These are phyloP conservation scores for Sordariomycetes sp. DNA, from an alignment of 2,329 filamentous ascomycete genomes.

Conservation along the genomic window DNA sequence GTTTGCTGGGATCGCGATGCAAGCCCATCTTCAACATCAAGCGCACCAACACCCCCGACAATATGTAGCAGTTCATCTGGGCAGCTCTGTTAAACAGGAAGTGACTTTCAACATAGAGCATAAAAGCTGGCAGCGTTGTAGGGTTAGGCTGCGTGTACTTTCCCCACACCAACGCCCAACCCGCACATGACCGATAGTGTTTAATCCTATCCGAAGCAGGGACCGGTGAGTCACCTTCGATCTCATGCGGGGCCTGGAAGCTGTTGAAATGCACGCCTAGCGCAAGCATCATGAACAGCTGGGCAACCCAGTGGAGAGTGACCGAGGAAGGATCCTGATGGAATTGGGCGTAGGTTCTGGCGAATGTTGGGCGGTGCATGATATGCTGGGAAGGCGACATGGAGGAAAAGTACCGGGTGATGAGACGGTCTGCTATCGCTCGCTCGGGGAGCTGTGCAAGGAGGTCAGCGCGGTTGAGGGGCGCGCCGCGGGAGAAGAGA, in stretches of 20 bases:
- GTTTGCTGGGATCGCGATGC: conserved; percentile 44
- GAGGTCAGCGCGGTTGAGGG: conserved; percentile 34
- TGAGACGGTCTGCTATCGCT: conserved; percentile 35
- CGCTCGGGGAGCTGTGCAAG: conserved; percentile 37
- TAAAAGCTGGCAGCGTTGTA: conserved; percentile 38
- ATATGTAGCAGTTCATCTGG: conserved; percentile 45
- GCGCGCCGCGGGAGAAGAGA: conserved; percentile 26
- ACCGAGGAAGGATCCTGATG: conserved; percentile 30
- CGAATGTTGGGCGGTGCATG: conserved; percentile 36
- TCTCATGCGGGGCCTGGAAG: conserved; percentile 32
- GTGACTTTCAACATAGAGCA: conserved; percentile 43
- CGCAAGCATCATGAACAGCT: conserved; percentile 37
- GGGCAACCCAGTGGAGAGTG: conserved; percentile 38
- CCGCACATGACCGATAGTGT: conserved; percentile 37
- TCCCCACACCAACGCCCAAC: conserved; percentile 40
- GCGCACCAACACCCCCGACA: conserved; percentile 39
- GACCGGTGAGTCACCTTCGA: conserved; percentile 27
- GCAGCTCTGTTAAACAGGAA: conserved; percentile 41
- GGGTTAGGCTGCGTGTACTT: conserved; percentile 40
- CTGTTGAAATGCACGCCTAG: conserved; percentile 35
- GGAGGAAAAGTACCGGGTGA: conserved; percentile 44
- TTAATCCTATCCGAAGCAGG: conserved; percentile 34
- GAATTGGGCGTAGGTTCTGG: conserved; percentile 28
- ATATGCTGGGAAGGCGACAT: conserved; percentile 40
- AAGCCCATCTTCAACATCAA: conserved; percentile 50